A percentile compares a stretch with the other conserved stretches of the same genome.
Conservation (phyloP, 2,329 filamentous ascomycete genomes). For the Capronia americana region DNA sequence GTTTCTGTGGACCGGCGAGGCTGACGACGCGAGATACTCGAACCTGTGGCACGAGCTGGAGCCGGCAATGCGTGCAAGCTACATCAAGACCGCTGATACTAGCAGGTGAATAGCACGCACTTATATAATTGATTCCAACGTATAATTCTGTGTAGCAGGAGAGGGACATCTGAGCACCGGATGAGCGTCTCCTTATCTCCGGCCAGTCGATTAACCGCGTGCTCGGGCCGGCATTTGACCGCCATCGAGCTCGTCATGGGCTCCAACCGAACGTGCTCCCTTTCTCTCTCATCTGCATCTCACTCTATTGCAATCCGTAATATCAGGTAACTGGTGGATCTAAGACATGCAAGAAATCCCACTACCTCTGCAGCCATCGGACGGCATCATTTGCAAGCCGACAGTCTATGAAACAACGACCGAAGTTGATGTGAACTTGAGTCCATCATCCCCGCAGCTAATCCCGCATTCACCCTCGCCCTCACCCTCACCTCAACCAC, state of each 20-base stretch:
- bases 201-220: background rate
- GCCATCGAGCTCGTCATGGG: background rate
- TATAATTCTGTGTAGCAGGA: background rate
- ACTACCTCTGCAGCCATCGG: background rate
- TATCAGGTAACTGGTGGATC: background rate
- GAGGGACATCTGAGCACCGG: background rate
- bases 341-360: background rate
- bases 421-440: background rate
- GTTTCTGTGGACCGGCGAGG: constrained; percentile 31
- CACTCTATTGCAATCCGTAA: background rate
- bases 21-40: constrained; percentile 25
- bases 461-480: background rate
- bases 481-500: background rate
- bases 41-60: constrained; percentile 21
- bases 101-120: background rate
- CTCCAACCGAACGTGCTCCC: too few relatives aligned
- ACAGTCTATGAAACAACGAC: background rate
- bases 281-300: background rate
- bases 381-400: background rate
- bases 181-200: constrained; percentile 6
- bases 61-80: background rate
- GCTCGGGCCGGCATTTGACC: constrained; percentile 4
- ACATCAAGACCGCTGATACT: background rate
- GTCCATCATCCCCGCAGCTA: background rate
- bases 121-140: background rate